Base-by-base conservation (phyloP, 345 rosid genomes). In the Eucalyptus rudis region DNA sequence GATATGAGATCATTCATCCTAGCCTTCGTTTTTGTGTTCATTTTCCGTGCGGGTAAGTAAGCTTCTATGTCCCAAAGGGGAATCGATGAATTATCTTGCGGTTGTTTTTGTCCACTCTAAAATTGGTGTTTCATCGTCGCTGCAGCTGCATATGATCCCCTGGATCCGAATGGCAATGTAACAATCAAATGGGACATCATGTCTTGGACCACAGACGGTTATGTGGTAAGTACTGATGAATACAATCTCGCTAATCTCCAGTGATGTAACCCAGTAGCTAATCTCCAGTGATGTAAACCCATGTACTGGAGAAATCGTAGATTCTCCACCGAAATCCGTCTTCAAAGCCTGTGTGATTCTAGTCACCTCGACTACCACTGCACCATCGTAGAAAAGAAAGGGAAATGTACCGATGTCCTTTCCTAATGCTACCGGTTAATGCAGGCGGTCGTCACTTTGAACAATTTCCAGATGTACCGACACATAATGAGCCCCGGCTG, bases 151-250 rank as follows among this genome's bases (percentile, higher is more conserved):
- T 97, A 95, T 91, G 99, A 97, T 93, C 97, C 99, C 33, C 58
- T 97, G 92, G 99, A 96, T 93, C 99, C 99, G 20, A 95, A 89
- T 88, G 98, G 99, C 40, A 96, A 97, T 93, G 87, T 96, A 44
- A 96, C 98, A 11, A 91, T 97, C 45, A 96, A 93, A 95, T 97
- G 99, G 99, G 99, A 96, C 89, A 89, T 96, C 87, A 93, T 96
- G 95, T 93, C 97, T 31, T 97, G 98, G 98, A 97, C 97, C 8
- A 19, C 94, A 19, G 99, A 97, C 90, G 99, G 99, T 58, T 97
- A 96, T 80, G 95, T 94, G 89, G 98, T 96, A 87, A 92, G 96
- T 90, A 49, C 44, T 50, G 40, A 47, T n/a, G 59, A n/a, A 52
- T 29, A 6, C 14, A 52, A 16, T 86, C 59, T 40, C 64, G 20